These are phyloP conservation scores for Murraya paniculata DNA, from an alignment of 345 rosid species.

Conservation along the genomic window DNA sequence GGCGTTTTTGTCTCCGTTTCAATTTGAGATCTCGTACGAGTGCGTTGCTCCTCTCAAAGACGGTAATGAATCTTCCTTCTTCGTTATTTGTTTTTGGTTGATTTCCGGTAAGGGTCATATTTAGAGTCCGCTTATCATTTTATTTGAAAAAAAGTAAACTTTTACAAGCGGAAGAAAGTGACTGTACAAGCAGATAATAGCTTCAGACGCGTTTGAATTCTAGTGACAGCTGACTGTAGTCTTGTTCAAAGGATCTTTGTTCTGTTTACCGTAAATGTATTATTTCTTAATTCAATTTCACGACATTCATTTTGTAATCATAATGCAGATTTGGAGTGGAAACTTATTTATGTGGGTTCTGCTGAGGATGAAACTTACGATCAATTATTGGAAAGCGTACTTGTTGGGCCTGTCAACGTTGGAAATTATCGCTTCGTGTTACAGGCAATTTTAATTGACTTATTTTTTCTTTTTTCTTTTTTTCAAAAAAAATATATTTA, in stretches of 20 bases:
- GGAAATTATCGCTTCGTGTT: conserved; percentile 88
- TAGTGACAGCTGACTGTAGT: neutral
- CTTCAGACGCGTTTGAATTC: neutral
- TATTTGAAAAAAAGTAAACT: no score
- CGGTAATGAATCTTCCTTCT: conserved; percentile 37
- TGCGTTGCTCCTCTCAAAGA: conserved; percentile 86
- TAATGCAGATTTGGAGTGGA: conserved; percentile 85
- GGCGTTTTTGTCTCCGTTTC: conserved; percentile 74
- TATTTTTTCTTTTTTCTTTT: neutral
- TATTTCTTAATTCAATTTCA: neutral
- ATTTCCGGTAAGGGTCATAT: neutral
- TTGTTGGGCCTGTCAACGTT: conserved; percentile 91
- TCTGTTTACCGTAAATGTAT: neutral
- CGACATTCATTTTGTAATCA: neutral
- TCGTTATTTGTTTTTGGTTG: neutral
- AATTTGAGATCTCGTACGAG: conserved; percentile 95
- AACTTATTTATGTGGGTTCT: conserved; percentile 92
- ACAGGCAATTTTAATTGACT: conserved; percentile 43
- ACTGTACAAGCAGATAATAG: neutral
- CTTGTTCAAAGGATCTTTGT: neutral
- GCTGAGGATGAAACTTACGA: conserved; percentile 95
- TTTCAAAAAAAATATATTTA: no score
- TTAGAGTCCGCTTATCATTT: neutral
- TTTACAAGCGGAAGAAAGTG: neutral
- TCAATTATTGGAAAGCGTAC: conserved; percentile 80